A percentile compares a stretch with the other conserved stretches of the same genome.
Evolutionary conservation across 768 basidiomycete genomes (phyloP).

Genomic region (Rhodotorula diobovata): DNA sequence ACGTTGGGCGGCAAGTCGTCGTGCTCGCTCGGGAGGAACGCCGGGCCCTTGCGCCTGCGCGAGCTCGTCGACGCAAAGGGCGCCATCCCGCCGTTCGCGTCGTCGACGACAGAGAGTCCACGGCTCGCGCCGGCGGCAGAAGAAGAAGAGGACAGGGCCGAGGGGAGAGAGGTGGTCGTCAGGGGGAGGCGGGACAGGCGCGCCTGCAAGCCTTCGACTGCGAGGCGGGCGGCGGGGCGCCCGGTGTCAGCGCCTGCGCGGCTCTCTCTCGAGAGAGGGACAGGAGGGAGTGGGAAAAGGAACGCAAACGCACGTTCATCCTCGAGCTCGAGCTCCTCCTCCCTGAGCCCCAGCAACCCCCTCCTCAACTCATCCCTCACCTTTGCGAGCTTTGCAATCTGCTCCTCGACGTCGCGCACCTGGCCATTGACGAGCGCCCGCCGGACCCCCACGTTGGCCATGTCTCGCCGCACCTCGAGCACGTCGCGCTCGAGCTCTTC

Average conservation of each 20-base stretch:
- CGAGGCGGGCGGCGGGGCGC: too few relatives aligned
- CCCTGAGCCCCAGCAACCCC: slow-evolving; percentile 77
- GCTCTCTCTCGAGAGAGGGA: too few relatives aligned
- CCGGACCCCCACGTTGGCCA: slow-evolving; percentile 84
- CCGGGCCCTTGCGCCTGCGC: slow-evolving; percentile 60
- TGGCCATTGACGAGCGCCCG: slow-evolving; percentile 77
- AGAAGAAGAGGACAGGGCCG: not conserved
- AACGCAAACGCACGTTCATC: slow-evolving; percentile 70
- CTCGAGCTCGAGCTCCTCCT: slow-evolving; percentile 94
- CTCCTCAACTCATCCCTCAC: slow-evolving; percentile 75
- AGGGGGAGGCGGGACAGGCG: slow-evolving; percentile 15
- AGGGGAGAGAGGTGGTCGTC: not conserved
- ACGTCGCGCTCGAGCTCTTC: slow-evolving; percentile 72
- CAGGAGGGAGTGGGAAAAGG: not conserved
- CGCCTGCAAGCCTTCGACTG: slow-evolving; percentile 81
- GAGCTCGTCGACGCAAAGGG: slow-evolving; percentile 1
- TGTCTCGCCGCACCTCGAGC: slow-evolving; percentile 80
- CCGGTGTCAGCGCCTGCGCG: not conserved
- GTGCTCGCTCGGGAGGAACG: slow-evolving; percentile 94
- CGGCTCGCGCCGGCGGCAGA: not conserved
- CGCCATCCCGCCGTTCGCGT: too few relatives aligned
- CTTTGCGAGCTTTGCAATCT: slow-evolving; percentile 76
- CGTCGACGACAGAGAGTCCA: not conserved
- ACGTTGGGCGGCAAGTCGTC: slow-evolving; percentile 88
- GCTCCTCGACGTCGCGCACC: slow-evolving; percentile 79